phyloP scores from a whole-genome alignment of 2,329 filamentous ascomycete genomes.

The Trichophyton equinum region DNA sequence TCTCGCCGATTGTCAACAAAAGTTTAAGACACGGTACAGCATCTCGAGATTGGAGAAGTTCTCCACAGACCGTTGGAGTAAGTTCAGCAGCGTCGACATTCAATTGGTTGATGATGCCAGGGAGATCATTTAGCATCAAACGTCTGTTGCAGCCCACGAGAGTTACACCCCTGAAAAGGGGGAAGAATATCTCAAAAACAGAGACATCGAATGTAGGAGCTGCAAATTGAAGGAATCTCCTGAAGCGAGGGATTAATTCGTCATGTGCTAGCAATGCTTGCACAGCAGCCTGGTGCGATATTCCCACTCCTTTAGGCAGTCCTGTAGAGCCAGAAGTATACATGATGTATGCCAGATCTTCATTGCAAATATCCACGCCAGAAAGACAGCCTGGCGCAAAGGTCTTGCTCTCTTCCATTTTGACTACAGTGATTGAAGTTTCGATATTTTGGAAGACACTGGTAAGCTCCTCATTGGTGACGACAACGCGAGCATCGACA shows the following conservation, averaged over 20 bases:
- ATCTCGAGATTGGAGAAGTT: constrained; percentile 54
- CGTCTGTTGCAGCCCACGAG: constrained; percentile 58
- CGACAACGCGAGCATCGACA: constrained; percentile 54
- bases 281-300: constrained; percentile 67
- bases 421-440: background rate
- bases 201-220: constrained; percentile 90
- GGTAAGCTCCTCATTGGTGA: constrained; percentile 42
- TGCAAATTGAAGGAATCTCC: constrained; percentile 79
- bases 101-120: constrained; percentile 50
- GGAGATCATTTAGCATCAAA: constrained; percentile 62
- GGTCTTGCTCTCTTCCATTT: background rate
- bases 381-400: background rate
- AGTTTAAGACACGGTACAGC: constrained; percentile 57
- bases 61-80: constrained; percentile 75
- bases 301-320: constrained; percentile 70
- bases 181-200: constrained; percentile 90
- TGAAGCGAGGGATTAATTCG: constrained; percentile 60
- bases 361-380: constrained; percentile 5
- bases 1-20: constrained; percentile 81
- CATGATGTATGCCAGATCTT: constrained; percentile 66
- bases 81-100: constrained; percentile 73
- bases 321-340: constrained; percentile 89
- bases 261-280: constrained; percentile 77
- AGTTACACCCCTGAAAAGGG: constrained; percentile 59
- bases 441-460: constrained; percentile 16